These are phyloP conservation scores for Talaromyces sp. DNA, from an alignment of 2,329 filamentous ascomycete genomes.

Conservation along the genomic window DNA sequence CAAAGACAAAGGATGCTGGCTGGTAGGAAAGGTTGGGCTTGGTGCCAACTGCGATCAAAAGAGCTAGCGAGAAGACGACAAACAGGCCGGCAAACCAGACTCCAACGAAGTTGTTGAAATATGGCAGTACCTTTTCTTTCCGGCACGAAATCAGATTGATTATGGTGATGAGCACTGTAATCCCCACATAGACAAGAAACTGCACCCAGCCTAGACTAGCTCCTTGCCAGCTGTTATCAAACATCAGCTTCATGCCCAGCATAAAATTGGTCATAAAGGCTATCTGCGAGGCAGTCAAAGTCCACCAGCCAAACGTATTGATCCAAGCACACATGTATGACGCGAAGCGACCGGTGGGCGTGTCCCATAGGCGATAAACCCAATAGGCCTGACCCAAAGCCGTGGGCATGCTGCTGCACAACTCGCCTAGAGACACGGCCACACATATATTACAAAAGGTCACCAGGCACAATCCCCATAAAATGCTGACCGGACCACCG, in stretches of 20 bases:
- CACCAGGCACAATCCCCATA: slow-evolving; percentile 52
- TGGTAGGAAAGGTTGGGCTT: slow-evolving; percentile 43
- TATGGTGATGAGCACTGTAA: slow-evolving; percentile 43
- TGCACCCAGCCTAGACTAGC: slow-evolving; percentile 45
- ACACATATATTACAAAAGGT: slow-evolving; percentile 49
- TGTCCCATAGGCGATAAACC: slow-evolving; percentile 41
- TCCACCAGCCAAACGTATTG: slow-evolving; percentile 57
- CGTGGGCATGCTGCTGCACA: slow-evolving; percentile 55
- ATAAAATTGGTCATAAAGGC: slow-evolving; percentile 56
- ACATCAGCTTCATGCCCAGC: slow-evolving; percentile 52
- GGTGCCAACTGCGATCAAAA: slow-evolving; percentile 49
- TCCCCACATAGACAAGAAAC: slow-evolving; percentile 51
- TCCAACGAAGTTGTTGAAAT: slow-evolving; percentile 53
- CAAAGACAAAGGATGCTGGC: slow-evolving; percentile 48
- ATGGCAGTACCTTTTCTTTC: slow-evolving; percentile 42
- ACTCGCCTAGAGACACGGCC: slow-evolving; percentile 50
- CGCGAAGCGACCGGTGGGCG: slow-evolving; percentile 40
- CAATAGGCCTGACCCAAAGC: slow-evolving; percentile 57
- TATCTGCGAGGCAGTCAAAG: slow-evolving; percentile 49
- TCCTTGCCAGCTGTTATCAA: slow-evolving; percentile 43
- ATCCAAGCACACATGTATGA: slow-evolving; percentile 57
- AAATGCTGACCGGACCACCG: slow-evolving; percentile 49
- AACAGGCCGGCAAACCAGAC: slow-evolving; percentile 49
- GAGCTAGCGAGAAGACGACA: slow-evolving; percentile 45
- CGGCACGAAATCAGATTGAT: slow-evolving; percentile 51